Evolutionary conservation across 2,329 filamentous ascomycete genomes (phyloP), one percentile per base, ranked within the genome.

Genomic region (Ophiognomonia clavigignenti-juglandacearum): DNA sequence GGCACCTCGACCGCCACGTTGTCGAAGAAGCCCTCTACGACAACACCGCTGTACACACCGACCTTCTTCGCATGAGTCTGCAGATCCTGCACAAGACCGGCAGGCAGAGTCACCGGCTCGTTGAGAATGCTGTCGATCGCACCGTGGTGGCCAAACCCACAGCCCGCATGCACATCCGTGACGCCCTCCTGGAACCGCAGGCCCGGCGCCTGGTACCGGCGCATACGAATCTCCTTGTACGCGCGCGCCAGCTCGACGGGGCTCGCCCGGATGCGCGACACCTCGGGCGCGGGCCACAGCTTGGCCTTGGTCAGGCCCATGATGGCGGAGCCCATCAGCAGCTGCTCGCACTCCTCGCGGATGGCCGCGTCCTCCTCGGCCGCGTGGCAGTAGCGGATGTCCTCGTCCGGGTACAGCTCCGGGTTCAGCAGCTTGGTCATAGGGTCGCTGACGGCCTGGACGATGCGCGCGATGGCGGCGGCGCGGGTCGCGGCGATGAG

Each of bases 191-290:
- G 52, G 5, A 52, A 49, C 2, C 39, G 42, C 19, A 37, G 26
- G 1, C 49, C 51, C 0, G 56, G 53, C 4, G 55, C 14, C 50
- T 53, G 55, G 63, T 91, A 86, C 31, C 86, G 75, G 62, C 89
- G 83, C 50, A 91, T 73, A 37, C 83, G 71, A 7, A 86, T 80
- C 1, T 83, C 83, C 1, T 85, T 85, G 1, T 88, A 66, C 45
- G 79, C 78, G 51, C 83, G 85, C 39, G 85, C 75, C 36, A 59
- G 38, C 6, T 44, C 43, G 7, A 18, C 26, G 2, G 53, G 53
- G 16, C 53, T 56, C 19, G 43, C 55, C 13, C 29, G 40, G 50
- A 57, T 56, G 5, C 38, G 23, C 9, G 48, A 36, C 3, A 48
- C 20, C 14, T 35, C 38, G 0, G 54, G 57, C 6, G 55, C 45